These are phyloP conservation scores for Komagataella mondaviorum DNA, from an alignment of 805 yeast species.

Conservation along the genomic window DNA sequence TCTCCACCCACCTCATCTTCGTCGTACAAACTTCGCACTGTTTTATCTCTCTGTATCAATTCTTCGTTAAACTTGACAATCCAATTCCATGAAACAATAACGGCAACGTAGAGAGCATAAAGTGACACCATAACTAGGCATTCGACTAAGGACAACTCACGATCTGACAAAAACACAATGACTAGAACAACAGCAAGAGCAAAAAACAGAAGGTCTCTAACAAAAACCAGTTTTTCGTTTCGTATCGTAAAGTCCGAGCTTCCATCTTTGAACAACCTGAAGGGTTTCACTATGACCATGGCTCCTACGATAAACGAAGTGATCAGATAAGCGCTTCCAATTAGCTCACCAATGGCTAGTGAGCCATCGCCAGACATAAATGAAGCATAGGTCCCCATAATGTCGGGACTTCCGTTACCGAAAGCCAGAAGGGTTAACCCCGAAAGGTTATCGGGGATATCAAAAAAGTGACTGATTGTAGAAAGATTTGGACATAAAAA, in stretches of 20 bases:
- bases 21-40: constrained; percentile 15
- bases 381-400: constrained; percentile 74
- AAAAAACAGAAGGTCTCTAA: constrained; percentile 56
- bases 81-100: constrained; percentile 32
- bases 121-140: constrained; percentile 40
- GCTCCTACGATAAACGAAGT: constrained; percentile 70
- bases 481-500: constrained; percentile 74
- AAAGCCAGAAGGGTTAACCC: constrained; percentile 84
- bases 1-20: constrained; percentile 7
- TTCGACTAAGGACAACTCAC: constrained; percentile 35
- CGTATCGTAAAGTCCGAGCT: constrained; percentile 7
- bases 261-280: constrained; percentile 25
- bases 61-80: constrained; percentile 1
- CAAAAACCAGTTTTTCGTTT: constrained; percentile 27
- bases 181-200: constrained; percentile 34
- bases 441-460: constrained; percentile 67
- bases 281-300: constrained; percentile 59
- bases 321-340: constrained; percentile 82
- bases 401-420: constrained; percentile 91
- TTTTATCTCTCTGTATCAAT: constrained; percentile 6
- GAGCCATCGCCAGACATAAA: constrained; percentile 54
- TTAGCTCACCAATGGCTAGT: constrained; percentile 79
- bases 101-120: constrained; percentile 47
- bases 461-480: constrained; percentile 46
- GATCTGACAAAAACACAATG: constrained; percentile 33